Evolutionary conservation across 805 yeast species (phyloP).

Genomic region (Sugiyamaella mastotermitis): DNA sequence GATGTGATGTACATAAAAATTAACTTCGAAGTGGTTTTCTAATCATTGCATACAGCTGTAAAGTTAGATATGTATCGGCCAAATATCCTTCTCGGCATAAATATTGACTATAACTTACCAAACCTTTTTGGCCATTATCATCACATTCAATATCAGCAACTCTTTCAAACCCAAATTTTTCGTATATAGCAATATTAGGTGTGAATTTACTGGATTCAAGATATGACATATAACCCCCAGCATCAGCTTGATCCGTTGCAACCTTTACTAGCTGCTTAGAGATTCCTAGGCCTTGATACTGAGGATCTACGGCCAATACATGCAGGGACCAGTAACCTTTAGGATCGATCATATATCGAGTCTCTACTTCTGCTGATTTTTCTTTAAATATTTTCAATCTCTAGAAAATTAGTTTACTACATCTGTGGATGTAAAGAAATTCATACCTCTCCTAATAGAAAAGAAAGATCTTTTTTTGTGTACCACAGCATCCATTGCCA

Average conservation of each 20-base stretch:
- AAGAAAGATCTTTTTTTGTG: no score
- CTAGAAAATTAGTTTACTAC: no score
- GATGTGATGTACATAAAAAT: no score
- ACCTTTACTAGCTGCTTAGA: slow-evolving; percentile 1
- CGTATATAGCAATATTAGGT: slow-evolving; percentile 8
- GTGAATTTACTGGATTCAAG: slow-evolving; percentile 7
- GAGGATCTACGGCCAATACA: slow-evolving; percentile 4
- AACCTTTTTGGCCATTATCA: neutral
- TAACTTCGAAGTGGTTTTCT: no score
- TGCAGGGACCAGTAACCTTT: slow-evolving; percentile 6
- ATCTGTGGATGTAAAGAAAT: no score
- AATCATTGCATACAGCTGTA: no score
- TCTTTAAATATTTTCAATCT: no score
- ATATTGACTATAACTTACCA: no score
- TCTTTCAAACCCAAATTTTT: slow-evolving; percentile 3
- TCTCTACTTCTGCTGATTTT: no score
- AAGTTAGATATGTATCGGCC: no score
- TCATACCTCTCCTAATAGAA: no score
- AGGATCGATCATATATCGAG: neutral
- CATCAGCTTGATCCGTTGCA: slow-evolving; percentile 3
- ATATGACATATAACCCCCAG: neutral
- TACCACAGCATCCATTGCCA: neutral
- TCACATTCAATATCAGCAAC: neutral
- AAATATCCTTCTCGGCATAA: no score
- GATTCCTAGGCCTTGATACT: slow-evolving; percentile 5